A percentile compares a stretch with the other conserved stretches of the same genome.
Conservation (phyloP, 208 protist genomes). For the Trichomonas tenax region DNA sequence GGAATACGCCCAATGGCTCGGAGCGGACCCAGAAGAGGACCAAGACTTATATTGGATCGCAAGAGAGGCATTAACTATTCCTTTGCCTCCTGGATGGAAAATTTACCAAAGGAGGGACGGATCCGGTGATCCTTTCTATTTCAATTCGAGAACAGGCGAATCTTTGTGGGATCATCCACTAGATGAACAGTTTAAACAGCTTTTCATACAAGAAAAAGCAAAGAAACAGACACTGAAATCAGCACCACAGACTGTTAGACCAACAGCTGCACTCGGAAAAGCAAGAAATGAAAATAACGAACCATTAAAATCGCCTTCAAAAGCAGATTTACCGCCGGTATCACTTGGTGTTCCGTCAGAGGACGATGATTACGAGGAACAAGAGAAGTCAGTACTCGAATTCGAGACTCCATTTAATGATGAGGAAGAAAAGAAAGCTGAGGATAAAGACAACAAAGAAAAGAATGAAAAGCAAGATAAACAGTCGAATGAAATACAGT, state of each 20-base stretch:
- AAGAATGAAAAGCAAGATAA: not conserved
- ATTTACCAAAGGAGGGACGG: not conserved
- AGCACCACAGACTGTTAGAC: not conserved
- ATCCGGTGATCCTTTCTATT: not conserved
- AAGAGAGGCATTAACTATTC: not conserved
- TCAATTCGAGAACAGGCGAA: not conserved
- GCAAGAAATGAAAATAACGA: not conserved
- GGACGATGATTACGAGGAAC: not conserved
- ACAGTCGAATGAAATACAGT: not conserved
- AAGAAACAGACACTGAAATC: not conserved
- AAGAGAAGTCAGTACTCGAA: not conserved
- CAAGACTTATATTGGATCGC: not conserved
- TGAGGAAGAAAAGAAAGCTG: not conserved
- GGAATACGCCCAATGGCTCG: not conserved
- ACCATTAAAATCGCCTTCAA: not conserved
- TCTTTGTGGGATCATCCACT: slow-evolving; percentile 18
- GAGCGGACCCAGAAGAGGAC: not conserved
- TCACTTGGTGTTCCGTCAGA: not conserved
- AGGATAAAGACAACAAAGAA: not conserved
- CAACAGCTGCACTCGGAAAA: not conserved
- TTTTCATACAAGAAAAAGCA: not conserved
- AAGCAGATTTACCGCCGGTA: not conserved
- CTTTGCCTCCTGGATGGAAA: not conserved
- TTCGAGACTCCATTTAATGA: not conserved
- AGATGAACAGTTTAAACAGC: not conserved